These are phyloP conservation scores for Ammopiptanthus mongolicus DNA, from an alignment of 306 rosid species.

Conservation along the genomic window DNA sequence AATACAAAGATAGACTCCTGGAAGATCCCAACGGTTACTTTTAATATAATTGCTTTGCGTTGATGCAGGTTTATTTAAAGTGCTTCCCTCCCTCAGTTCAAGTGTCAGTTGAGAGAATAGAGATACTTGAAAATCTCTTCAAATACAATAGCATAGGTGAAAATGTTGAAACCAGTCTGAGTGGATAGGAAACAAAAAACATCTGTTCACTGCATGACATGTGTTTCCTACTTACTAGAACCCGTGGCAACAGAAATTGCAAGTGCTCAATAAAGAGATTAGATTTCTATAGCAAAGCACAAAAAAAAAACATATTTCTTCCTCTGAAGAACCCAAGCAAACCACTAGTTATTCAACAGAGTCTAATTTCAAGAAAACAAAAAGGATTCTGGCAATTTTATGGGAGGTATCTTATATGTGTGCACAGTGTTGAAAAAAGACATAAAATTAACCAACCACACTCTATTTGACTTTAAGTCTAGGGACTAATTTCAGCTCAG, in stretches of 20 bases:
- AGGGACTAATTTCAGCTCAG: background rate
- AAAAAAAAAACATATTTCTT: background rate
- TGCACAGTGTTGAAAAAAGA: background rate
- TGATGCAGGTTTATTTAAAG: background rate
- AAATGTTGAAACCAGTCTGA: background rate
- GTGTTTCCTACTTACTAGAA: background rate
- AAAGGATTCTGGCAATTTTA: background rate
- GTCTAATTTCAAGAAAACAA: slow-evolving; percentile 2
- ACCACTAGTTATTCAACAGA: background rate
- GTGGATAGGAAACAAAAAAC: background rate
- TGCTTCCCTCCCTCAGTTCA: background rate
- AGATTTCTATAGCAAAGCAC: slow-evolving; percentile 10
- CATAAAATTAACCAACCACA: slow-evolving; percentile 9
- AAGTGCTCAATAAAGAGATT: background rate
- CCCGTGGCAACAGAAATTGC: background rate
- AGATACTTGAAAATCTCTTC: slow-evolving; percentile 5
- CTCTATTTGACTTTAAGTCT: slow-evolving; percentile 6
- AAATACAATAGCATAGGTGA: background rate
- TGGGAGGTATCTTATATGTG: background rate
- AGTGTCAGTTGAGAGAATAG: background rate
- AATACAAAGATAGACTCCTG: background rate
- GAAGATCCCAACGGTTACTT: background rate
- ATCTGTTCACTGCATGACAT: slow-evolving; percentile 3
- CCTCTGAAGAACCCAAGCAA: background rate
- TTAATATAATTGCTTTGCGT: background rate